A percentile compares a stretch with the other conserved stretches of the same genome.
Evolutionary conservation across 495 filamentous ascomycete species (phyloP).

Genomic region (Neurospora sp.): DNA sequence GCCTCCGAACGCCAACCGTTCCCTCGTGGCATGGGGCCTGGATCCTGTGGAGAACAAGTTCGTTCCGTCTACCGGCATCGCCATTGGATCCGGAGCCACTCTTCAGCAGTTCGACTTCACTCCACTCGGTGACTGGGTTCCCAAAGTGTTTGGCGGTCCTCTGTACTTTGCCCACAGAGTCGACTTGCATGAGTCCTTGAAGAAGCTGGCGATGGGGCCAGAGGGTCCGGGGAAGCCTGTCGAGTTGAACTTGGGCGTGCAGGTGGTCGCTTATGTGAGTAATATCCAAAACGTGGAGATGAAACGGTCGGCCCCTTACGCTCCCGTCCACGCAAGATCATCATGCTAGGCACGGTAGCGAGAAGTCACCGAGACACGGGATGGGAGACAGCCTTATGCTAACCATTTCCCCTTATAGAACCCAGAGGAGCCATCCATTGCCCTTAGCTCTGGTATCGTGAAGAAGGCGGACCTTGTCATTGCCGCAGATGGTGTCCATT

Average conservation of each 20-base stretch:
- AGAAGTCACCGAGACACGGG: not conserved
- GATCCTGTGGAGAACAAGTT: slow-evolving; percentile 26
- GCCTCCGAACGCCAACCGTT: slow-evolving; percentile 38
- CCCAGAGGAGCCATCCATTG: slow-evolving; percentile 29
- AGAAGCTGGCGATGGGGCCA: slow-evolving; percentile 28
- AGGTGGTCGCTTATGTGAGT: slow-evolving; percentile 21
- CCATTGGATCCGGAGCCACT: slow-evolving; percentile 22
- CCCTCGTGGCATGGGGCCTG: slow-evolving; percentile 36
- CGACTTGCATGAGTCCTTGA: slow-evolving; percentile 35
- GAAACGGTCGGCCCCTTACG: slow-evolving; percentile 5
- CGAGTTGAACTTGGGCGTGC: slow-evolving; percentile 20
- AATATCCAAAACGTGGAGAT: not conserved
- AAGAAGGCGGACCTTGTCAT: slow-evolving; percentile 36
- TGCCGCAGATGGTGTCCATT: slow-evolving; percentile 43
- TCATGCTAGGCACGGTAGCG: not conserved
- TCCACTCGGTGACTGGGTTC: slow-evolving; percentile 6
- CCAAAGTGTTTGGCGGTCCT: slow-evolving; percentile 7
- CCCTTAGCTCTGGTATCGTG: slow-evolving; percentile 24
- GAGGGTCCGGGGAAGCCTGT: slow-evolving; percentile 26
- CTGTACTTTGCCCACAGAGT: slow-evolving; percentile 19
- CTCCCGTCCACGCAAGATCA: slow-evolving; percentile 4
- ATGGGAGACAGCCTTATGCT: not conserved
- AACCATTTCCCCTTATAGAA: slow-evolving; percentile 11
- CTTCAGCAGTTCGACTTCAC: slow-evolving; percentile 23
- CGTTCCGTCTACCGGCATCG: slow-evolving; percentile 19